Base-by-base conservation (phyloP, 164 flowering plant species). In the Kalanchoe fedtschenkoi region DNA sequence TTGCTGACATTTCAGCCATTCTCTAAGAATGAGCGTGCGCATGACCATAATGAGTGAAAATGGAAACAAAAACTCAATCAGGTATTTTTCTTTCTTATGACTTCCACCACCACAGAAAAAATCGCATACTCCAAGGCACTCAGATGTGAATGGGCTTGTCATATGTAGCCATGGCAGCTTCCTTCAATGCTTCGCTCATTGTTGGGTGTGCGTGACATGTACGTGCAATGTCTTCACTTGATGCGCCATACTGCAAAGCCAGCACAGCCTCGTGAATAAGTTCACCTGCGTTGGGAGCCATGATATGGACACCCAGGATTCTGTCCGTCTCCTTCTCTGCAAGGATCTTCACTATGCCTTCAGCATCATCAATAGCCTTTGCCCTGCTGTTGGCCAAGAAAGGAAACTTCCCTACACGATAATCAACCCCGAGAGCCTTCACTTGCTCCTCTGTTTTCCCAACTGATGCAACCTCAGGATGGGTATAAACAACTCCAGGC, bases 161-260 rank as follows among this genome's bases (percentile, higher is more conserved):
- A 43, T 87, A 84, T 37, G 97, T 89, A 30, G 97, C 97, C 96
- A 91, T 89, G 15, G 97, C 97, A 44, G 97, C 97, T 71, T 91
- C 97, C 76, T 89, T 89, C 75, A 91, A 55, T 7, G 97, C 97
- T 76, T 91, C 97, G 54, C 95, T 85, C 93, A 91, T 81, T 15
- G 97, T 89, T 17, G 97, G 97, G 70, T 91, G 97, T 0, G 97
- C 96, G 70, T 91, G 97, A 78, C 96, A 88, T 0, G 91, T 87
- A 34, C 96, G 89, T 0, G 97, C 97, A 58, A 91, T 85, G 62
- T 91, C 97, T 75, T 88, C 93, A 69, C 93, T 86, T 16, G 97
- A 68, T 17, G 96, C 97, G 17, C 91, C 97, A 72, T 88, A 88
- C n/a, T 78, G 79, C 72, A 88, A 67, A 15, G 97, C 97, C 37